phyloP scores from a whole-genome alignment of 306 rosid genomes.

The Pachyrhizus erosus region DNA sequence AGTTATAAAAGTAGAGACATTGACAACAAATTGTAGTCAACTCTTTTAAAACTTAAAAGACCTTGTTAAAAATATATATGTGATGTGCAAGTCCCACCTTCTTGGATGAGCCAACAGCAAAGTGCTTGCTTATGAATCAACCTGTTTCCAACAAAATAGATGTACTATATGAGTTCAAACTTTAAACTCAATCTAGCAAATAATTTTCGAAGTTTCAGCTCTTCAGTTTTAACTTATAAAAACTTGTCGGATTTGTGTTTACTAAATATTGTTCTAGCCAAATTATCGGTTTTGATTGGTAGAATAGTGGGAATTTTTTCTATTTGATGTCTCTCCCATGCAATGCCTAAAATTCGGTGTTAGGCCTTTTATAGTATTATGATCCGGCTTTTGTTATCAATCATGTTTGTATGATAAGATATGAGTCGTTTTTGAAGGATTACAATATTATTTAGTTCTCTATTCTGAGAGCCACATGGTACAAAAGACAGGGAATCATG shows the following conservation, averaged over 20 bases:
- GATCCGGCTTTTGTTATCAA: constrained; percentile 19
- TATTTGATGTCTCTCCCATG: neutral
- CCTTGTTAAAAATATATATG: neutral
- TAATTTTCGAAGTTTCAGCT: neutral
- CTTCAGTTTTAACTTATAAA: neutral
- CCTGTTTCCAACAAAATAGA: neutral
- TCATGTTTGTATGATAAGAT: neutral
- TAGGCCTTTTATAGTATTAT: neutral
- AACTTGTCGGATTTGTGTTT: neutral
- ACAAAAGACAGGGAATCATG: neutral
- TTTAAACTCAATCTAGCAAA: neutral
- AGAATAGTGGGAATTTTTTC: neutral
- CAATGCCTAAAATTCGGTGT: constrained; percentile 1
- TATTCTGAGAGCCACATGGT: constrained; percentile 6
- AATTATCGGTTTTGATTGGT: neutral
- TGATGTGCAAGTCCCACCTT: neutral
- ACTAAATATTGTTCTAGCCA: neutral
- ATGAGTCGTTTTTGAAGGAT: neutral
- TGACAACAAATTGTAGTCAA: neutral
- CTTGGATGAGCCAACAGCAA: neutral
- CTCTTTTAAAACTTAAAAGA: neutral
- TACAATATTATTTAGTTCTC: neutral
- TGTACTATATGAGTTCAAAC: neutral
- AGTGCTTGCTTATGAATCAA: neutral
- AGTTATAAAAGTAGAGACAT: neutral